Evolutionary conservation across 2,329 filamentous ascomycete species (phyloP).

Genomic region (Diaporthe velutina): DNA sequence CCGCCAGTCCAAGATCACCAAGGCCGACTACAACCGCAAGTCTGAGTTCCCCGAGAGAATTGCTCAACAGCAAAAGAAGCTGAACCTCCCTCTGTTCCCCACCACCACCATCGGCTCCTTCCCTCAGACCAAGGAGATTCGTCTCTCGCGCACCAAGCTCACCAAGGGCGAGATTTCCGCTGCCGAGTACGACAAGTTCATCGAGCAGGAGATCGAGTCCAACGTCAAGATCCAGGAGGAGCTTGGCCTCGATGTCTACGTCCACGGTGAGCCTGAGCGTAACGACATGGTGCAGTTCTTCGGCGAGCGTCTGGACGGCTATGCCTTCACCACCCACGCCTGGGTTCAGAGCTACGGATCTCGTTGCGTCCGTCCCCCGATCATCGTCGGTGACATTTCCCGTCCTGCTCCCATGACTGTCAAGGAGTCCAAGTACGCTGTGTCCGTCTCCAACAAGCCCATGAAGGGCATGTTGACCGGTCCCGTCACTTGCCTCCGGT

Average conservation of each 20-base stretch:
- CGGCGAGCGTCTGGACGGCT: slow-evolving; percentile 95
- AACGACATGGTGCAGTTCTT: slow-evolving; percentile 99
- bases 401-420: slow-evolving; percentile 98
- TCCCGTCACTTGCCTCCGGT: slow-evolving; percentile 97
- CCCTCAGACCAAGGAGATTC: slow-evolving; percentile 99
- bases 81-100: slow-evolving; percentile 96
- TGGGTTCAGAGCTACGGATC: slow-evolving; percentile 99
- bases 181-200: slow-evolving; percentile 97
- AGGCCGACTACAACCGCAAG: slow-evolving; percentile 91
- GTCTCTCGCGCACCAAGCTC: slow-evolving; percentile 96
- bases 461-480: slow-evolving; percentile 99
- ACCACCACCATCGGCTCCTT: slow-evolving; percentile 99
- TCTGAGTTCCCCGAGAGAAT: slow-evolving; percentile 89
- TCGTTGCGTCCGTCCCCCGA: slow-evolving; percentile 96
- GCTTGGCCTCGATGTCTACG: slow-evolving; percentile 95
- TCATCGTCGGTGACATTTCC: slow-evolving; percentile 98
- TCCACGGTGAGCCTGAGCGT: slow-evolving; percentile 99
- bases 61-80: slow-evolving; percentile 88
- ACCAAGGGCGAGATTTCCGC: slow-evolving; percentile 97
- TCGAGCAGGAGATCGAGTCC: slow-evolving; percentile 97
- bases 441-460: slow-evolving; percentile 95
- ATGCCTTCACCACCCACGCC: slow-evolving; percentile 98
- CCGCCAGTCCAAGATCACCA: slow-evolving; percentile 88
- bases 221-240: slow-evolving; percentile 98
- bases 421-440: slow-evolving; percentile 99